Evolutionary conservation across 1,139 yeast genomes (phyloP), one percentile per base, ranked within the genome.

Genomic region (Kluyveromyces sp.): DNA sequence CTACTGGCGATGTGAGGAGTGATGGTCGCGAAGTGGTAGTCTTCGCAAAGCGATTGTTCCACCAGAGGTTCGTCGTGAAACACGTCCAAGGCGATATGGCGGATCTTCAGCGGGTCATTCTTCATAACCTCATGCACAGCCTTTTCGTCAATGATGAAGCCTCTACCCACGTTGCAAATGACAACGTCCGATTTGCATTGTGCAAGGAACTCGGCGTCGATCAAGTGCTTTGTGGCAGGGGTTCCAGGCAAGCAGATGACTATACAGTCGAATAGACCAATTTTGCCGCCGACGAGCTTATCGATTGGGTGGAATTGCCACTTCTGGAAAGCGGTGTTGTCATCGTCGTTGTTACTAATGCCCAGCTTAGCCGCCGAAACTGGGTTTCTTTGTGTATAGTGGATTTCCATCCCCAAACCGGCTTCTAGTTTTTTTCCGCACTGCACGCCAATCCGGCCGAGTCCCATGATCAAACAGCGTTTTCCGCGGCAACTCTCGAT

Each of bases 1-100:
- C 88, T 78, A 28, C 90, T 81, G 0, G 89, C 96, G 45, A 84
- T 64, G 62, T 87, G 96, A 4, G 96, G 96, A 8, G 90, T 81
- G 42, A 83, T 64, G 0, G 80, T 66, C 15, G 81, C 83, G 37
- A 41, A 34, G 56, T 83, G 83, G 45, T 75, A 70, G 54, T 87
- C 71, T 3, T 64, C 64, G 29, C 74, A 48, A 39, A 83, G 69
- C 28, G 67, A 76, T 3, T 71, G 69, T 51, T 79, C 76, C 5
- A 83, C 73, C 0, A 42, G 39, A 4, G 96, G 96, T 63, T 89
- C 97, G n/a, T 74, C 63, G 54, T 81, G 83, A 63, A 72, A 87
- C 2, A 89, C 96, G 60, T 89, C 96, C 38, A 84, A 68, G 0
- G 96, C 97, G 3, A 84, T 86, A 59, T 81, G 81, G 34, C 78